Base-by-base conservation (phyloP, 2,329 filamentous ascomycete genomes). In the Colletotrichum phormii region DNA sequence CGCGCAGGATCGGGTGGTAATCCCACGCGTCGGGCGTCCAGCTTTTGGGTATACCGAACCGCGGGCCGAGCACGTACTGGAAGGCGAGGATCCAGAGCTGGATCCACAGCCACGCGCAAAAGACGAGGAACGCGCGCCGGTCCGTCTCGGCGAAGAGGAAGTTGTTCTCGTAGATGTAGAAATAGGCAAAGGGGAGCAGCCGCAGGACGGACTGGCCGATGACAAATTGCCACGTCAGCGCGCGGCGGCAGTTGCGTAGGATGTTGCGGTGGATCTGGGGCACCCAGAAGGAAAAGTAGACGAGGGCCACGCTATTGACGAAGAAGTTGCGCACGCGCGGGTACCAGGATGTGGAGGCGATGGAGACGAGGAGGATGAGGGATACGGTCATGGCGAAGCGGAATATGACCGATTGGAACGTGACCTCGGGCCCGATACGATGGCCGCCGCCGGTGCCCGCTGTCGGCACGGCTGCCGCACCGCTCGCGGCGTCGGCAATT, bases 221-320 rank as follows among this genome's bases (percentile, higher is more conserved):
- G 68, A 98, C 93, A 79, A 97, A 99, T 72, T 93, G 93, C 95
- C 95, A 98, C 4, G 92, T 89, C n/a, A 98, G 87, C 0, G 96
- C 95, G 77, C 94, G 94, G 53, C 95, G 94, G 81, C 95, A 98
- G 82, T 98, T 98, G 66, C 96, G 94, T 82, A 94, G 91, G 65
- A 93, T 87, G 81, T 99, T 99, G 74, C 97, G 94, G 79, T 93
- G 90, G 76, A 98, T 97, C 81, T 99, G 97, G 0, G 97, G 96
- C 0, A 92, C 80, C 96, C 96, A 98, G 79, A 98, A 92, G 24
- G 95, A 98, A 57, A 98, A 89, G 80, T 98, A 98, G 65, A 89
- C 76, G 77, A 96, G 90, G 2, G 90, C 88, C 26, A 97, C 84
- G 3, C 87, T 75, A 79, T 95, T 90, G 77, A 90, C 84, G 79